Evolutionary conservation across 2,329 filamentous ascomycete species (phyloP).

Genomic region (Apiospora arundinis): DNA sequence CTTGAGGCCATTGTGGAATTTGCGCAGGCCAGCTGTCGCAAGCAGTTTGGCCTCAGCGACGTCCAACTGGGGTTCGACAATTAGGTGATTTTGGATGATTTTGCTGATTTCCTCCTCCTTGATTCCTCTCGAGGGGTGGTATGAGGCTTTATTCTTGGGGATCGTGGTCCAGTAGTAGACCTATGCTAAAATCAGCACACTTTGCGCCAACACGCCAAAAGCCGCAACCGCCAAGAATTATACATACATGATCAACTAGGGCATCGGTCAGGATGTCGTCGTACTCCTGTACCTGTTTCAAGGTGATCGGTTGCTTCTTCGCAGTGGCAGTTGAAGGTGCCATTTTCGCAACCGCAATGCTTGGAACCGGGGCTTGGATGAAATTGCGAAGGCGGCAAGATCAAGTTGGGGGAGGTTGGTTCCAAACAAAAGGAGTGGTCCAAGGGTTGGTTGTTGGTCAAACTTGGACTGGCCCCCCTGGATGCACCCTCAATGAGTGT

Average conservation of each 20-base stretch:
- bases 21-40: constrained; percentile 73
- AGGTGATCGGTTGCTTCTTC: constrained; percentile 77
- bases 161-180: constrained; percentile 96
- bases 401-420: neutral
- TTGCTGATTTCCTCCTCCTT: constrained; percentile 67
- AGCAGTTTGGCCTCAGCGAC: constrained; percentile 77
- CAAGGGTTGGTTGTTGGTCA: neutral
- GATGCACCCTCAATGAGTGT: neutral
- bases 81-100: constrained; percentile 69
- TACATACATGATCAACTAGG: constrained; percentile 88
- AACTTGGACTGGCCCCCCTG: neutral
- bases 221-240: constrained; percentile 15
- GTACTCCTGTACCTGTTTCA: constrained; percentile 88
- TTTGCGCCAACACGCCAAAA: constrained; percentile 21
- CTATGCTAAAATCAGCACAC: constrained; percentile 53
- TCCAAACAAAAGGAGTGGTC: neutral
- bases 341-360: neutral
- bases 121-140: constrained; percentile 82
- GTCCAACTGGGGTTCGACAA: constrained; percentile 74
- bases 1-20: constrained; percentile 71
- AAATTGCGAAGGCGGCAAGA: neutral
- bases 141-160: constrained; percentile 89
- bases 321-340: constrained; percentile 40
- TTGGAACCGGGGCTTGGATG: neutral
- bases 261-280: constrained; percentile 96